Conservation (phyloP, 2,329 filamentous ascomycete genomes). For the Calonectria ilicicola region DNA sequence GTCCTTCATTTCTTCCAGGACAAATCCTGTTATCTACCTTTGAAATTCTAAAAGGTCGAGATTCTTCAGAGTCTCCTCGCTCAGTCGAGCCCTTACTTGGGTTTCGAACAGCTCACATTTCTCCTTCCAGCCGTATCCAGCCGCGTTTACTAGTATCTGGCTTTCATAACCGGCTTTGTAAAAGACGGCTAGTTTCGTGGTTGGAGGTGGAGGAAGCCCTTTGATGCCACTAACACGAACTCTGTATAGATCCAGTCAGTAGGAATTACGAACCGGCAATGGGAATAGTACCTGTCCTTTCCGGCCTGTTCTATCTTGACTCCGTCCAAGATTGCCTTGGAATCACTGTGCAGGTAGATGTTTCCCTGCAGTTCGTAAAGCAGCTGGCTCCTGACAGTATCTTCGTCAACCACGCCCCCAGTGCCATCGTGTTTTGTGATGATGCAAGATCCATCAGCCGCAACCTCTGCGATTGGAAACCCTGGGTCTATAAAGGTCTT, state of each 20-base stretch:
- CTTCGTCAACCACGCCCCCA: conserved; percentile 1
- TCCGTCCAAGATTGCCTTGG: conserved; percentile 21
- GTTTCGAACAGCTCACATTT: conserved; percentile 16
- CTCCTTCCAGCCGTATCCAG: conserved; percentile 13
- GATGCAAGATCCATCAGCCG: conserved; percentile 56
- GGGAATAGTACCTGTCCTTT: conserved; percentile 1
- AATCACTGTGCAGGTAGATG: conserved; percentile 15
- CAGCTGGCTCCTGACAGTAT: conserved; percentile 16
- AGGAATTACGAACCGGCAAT: not conserved
- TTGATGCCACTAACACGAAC: conserved; percentile 14
- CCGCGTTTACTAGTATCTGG: conserved; percentile 1
- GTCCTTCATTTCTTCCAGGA: not conserved
- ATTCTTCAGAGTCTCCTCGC: not conserved
- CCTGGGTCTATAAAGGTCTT: conserved; percentile 49
- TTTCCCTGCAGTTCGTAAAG: conserved; percentile 18
- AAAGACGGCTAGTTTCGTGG: conserved; percentile 15
- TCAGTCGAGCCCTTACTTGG: not conserved
- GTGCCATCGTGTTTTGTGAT: conserved; percentile 40
- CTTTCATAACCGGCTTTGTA: conserved; percentile 13
- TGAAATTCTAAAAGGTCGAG: conserved; percentile 13
- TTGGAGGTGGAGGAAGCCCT: conserved; percentile 13
- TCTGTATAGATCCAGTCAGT: not conserved
- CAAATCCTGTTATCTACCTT: not conserved
- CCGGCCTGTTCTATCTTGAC: conserved; percentile 22
- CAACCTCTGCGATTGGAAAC: conserved; percentile 63